Conservation (phyloP, 2,329 filamentous ascomycete genomes). For the Endocalyx cinctus region DNA sequence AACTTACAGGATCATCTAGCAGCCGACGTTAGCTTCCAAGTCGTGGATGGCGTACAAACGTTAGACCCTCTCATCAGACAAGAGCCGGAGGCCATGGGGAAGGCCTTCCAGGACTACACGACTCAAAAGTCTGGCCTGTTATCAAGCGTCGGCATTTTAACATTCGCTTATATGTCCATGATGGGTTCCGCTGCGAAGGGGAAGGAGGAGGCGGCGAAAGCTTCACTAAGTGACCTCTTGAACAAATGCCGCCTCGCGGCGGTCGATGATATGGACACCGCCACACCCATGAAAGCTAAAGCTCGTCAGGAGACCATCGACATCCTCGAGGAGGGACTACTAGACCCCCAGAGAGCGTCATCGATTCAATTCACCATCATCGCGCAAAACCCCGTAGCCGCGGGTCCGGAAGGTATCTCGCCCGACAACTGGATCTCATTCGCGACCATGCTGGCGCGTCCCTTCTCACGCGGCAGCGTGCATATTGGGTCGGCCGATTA, state of each 20-base stretch:
- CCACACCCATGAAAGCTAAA: too few relatives aligned
- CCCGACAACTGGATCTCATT: constrained; percentile 9
- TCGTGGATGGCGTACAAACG: constrained; percentile 10
- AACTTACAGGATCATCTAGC: constrained; percentile 21
- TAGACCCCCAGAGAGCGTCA: constrained; percentile 7
- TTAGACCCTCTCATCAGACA: constrained; percentile 10
- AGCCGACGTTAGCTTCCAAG: constrained; percentile 8
- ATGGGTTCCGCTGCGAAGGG: background rate
- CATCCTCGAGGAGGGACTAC: constrained; percentile 9
- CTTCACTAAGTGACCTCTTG: background rate
- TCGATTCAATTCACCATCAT: constrained; percentile 8
- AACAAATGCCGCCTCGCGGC: too few relatives aligned
- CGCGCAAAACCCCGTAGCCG: constrained; percentile 4
- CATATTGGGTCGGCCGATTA: constrained; percentile 7
- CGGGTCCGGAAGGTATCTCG: background rate
- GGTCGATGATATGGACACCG: too few relatives aligned
- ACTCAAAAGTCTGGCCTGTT: constrained; percentile 9
- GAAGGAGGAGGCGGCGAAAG: constrained; percentile 1
- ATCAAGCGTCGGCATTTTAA: constrained; percentile 8
- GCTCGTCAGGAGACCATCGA: too few relatives aligned
- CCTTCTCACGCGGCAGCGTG: constrained; percentile 7
- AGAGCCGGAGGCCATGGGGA: constrained; percentile 5
- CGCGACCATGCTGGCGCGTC: constrained; percentile 7
- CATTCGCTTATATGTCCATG: constrained; percentile 14
- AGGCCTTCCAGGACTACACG: constrained; percentile 8